Evolutionary conservation across 2,329 filamentous ascomycete species (phyloP), one percentile per base, ranked within the genome.

Genomic region (Alternaria ventricosa): DNA sequence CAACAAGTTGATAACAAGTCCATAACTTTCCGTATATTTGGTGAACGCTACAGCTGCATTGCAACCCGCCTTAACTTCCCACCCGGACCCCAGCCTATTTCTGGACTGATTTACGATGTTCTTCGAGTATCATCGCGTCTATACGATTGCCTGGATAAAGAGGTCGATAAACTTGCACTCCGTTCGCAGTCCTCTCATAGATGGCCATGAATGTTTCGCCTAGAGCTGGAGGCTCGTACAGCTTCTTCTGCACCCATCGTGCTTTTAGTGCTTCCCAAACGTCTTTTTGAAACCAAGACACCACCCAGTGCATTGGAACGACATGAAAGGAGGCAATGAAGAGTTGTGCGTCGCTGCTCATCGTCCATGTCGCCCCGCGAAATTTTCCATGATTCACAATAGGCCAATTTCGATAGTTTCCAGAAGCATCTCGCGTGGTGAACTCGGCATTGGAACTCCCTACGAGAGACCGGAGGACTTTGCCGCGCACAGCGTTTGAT

Each of bases 221-320:
- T 5, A 68, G 15, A 7, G 50, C 45, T 3, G 66, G 63, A 15
- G 62, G 55, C 11, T 13, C 20, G 33, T 67, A 68, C 6, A 22
- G 27, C 1, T 30, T 33, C 5, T 13, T 11, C 6, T 56, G 54
- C 20, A 30, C 46, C 64, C 65, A 71, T 6, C 43, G 36, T 7
- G 15, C n/a, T 10, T 49, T 54, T 10, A 55, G 59, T 6, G 47
- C 20, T 15, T 22, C n/a, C 70, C 67, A 72, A 11, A 59, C 30
- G 1, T 55, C 57, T 50, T 67, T 56, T 9, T n/a, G 46, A 28
- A 73, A 72, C 69, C 70, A 73, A 11, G 60, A 12, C 2, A 62
- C 36, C 4, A 73, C 41, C 70, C 70, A 74, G 10, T 45, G 28
- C 55, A 68, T 61, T 1, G 66, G 64, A 18, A 71, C 63, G 6